A percentile compares a stretch with the other conserved stretches of the same genome.
phyloP scores from a whole-genome alignment of 2,329 filamentous ascomycete species.

The Rachicladosporium sp. region DNA sequence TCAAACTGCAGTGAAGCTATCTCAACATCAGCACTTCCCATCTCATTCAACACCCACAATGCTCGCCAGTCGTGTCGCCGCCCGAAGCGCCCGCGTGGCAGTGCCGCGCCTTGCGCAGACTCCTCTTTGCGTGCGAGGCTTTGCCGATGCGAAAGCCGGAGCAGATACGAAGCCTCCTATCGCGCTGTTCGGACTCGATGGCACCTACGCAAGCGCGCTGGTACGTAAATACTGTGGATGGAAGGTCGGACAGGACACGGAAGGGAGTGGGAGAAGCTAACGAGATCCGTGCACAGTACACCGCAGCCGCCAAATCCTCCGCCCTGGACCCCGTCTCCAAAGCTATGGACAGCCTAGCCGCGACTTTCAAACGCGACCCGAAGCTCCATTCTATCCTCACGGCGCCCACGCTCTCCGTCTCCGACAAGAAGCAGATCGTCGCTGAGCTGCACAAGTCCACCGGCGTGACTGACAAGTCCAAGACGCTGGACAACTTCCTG shows the following conservation, averaged over 20 bases:
- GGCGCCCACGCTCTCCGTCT: conserved; percentile 63
- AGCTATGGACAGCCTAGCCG: conserved; percentile 59
- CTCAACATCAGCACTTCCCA: background rate
- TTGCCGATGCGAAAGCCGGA: conserved; percentile 50
- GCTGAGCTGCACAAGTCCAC: conserved; percentile 77
- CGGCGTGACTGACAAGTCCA: conserved; percentile 54
- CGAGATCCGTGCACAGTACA: conserved; percentile 55
- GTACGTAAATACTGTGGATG: conserved; percentile 66
- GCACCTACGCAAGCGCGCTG: conserved; percentile 96
- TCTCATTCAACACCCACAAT: conserved; percentile 27
- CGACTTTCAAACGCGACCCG: conserved; percentile 65
- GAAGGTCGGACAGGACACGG: background rate
- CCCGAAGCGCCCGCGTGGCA: conserved; percentile 44
- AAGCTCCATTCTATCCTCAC: conserved; percentile 67
- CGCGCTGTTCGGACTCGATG: conserved; percentile 87
- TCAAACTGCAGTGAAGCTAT: no score
- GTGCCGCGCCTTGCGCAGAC: conserved; percentile 47
- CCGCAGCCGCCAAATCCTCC: conserved; percentile 78
- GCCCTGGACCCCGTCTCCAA: conserved; percentile 75
- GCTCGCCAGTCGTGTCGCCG: conserved; percentile 45
- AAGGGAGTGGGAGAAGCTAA: conserved; percentile 55
- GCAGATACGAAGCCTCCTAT: conserved; percentile 70
- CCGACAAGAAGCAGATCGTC: conserved; percentile 79
- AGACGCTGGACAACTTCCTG: conserved; percentile 91
- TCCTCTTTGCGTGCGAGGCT: conserved; percentile 52